Base-by-base conservation (phyloP, 2,329 filamentous ascomycete genomes). In the Pochonia chlamydosporia region DNA sequence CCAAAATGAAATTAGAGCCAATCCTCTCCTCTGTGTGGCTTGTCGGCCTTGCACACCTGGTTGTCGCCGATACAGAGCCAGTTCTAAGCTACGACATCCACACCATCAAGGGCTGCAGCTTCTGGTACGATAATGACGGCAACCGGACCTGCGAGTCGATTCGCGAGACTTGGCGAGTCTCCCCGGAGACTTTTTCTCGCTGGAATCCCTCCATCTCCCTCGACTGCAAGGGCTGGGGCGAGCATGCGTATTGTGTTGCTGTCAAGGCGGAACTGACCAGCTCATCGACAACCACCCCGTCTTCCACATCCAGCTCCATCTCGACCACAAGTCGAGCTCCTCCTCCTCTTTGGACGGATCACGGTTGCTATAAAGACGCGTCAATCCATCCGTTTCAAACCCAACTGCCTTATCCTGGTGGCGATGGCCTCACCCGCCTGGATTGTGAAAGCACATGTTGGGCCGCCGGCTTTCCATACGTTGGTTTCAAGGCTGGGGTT, bases 181-280 rank as follows among this genome's bases (percentile, higher is more conserved):
- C 40, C 10, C 16, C 40, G 16, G 40, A 43, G 40, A 31, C 16
- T 5, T 43, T 43, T 26, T 31, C 40, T 20, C 40, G 25, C 25
- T 43, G 40, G 40, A 43, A 43, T 14, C 40, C 40, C 9, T 30
- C 25, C 25, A 43, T 43, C 40, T 23, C 25, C 18, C 40, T 43
- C n/a, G 40, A 43, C 40, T 43, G 40, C 25, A 43, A 43, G n/a
- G 25, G 25, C 16, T 43, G 40, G 40, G 25, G 25, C 25, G 25
- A 31, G 25, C 40, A 43, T 31, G 16, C 40, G 5, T 43, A 43
- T 23, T 43, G 40, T 21, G 25, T 43, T 16, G 40, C n/a, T 5
- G 40, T 31, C n/a, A 20, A 11, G 40, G 25, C 25, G 25, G 40
- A 43, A 43, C 30, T 13, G 25, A 20, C 40, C 7, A 16, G 13